Percentiles rank a stretch among this genome's conserved stretches.
These are phyloP conservation scores for Quercus engelmannii DNA, from an alignment of 306 rosid species.

Conservation along the genomic window DNA sequence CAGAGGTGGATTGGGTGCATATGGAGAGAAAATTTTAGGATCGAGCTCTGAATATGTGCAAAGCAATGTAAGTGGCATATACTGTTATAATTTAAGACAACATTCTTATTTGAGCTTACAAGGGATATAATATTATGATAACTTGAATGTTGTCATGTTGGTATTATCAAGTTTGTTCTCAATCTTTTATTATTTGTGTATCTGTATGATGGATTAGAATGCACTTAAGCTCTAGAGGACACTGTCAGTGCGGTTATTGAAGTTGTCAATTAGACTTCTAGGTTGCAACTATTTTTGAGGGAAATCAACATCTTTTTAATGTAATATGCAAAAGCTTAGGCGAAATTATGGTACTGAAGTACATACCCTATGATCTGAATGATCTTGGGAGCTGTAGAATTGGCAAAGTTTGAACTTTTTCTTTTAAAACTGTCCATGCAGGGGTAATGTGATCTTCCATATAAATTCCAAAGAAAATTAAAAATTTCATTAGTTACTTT, in stretches of 20 bases:
- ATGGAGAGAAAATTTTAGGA: constrained; percentile 90
- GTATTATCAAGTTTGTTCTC: not conserved
- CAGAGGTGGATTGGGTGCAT: constrained; percentile 93
- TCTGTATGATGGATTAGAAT: not conserved
- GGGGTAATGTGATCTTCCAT: not conserved
- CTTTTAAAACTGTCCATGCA: not conserved
- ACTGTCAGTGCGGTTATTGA: not conserved
- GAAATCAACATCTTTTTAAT: not conserved
- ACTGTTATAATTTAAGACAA: not conserved
- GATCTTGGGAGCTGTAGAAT: not conserved
- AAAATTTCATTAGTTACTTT: not conserved
- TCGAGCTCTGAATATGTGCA: constrained; percentile 97
- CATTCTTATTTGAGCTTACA: not conserved
- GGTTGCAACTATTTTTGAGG: not conserved
- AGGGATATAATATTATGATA: not conserved
- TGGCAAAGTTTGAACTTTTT: not conserved
- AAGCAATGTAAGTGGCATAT: constrained; percentile 76
- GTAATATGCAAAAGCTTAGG: no score
- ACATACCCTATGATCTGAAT: not conserved
- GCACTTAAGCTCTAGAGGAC: not conserved
- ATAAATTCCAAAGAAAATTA: not conserved
- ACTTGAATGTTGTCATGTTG: not conserved
- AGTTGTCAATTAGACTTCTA: not conserved
- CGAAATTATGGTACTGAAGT: no score
- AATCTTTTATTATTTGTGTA: not conserved